Percentiles rank a stretch among this genome's conserved stretches.
These are phyloP conservation scores for Arachnopeziza araneosa DNA, from an alignment of 2,329 filamentous ascomycete genomes.

Conservation along the genomic window DNA sequence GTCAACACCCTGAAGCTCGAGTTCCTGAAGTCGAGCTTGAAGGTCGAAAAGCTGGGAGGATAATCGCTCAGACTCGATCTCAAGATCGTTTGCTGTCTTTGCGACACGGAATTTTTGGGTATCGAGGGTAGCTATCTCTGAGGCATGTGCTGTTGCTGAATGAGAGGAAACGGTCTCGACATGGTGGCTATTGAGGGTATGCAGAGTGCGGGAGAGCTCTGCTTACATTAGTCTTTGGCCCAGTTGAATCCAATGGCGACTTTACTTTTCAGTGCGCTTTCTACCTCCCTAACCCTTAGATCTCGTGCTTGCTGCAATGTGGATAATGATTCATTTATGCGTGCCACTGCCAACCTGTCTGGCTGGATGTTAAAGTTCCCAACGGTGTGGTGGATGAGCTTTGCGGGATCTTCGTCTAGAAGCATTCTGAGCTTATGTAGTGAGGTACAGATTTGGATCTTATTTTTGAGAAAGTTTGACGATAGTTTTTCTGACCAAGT, in stretches of 20 bases:
- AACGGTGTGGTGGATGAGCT: slow-evolving; percentile 90
- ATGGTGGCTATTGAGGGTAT: slow-evolving; percentile 70
- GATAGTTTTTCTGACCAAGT: too few species aligned
- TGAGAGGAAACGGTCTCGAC: slow-evolving; percentile 69
- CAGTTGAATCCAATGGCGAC: background rate
- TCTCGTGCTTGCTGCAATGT: slow-evolving; percentile 81
- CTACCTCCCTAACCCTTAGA: slow-evolving; percentile 66
- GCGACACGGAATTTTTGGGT: slow-evolving; percentile 91
- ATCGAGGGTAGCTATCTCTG: slow-evolving; percentile 79
- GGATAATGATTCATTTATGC: slow-evolving; percentile 77
- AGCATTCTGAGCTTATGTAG: slow-evolving; percentile 52
- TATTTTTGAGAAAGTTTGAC: background rate
- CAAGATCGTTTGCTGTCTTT: slow-evolving; percentile 83
- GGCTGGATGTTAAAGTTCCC: slow-evolving; percentile 91
- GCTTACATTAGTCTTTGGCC: slow-evolving; percentile 5
- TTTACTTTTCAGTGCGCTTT: slow-evolving; percentile 57
- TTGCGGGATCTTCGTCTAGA: slow-evolving; percentile 85
- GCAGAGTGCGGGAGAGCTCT: slow-evolving; percentile 68
- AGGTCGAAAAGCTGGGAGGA: slow-evolving; percentile 72
- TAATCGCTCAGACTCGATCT: slow-evolving; percentile 92
- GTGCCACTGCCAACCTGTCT: slow-evolving; percentile 77
- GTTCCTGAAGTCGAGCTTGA: slow-evolving; percentile 67
- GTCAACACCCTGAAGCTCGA: slow-evolving; percentile 84
- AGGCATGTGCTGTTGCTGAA: slow-evolving; percentile 74
- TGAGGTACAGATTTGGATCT: background rate